A percentile compares a stretch with the other conserved stretches of the same genome.
Evolutionary conservation across 2,329 filamentous ascomycete genomes (phyloP).

Genomic region (Sclerotinia nivalis): DNA sequence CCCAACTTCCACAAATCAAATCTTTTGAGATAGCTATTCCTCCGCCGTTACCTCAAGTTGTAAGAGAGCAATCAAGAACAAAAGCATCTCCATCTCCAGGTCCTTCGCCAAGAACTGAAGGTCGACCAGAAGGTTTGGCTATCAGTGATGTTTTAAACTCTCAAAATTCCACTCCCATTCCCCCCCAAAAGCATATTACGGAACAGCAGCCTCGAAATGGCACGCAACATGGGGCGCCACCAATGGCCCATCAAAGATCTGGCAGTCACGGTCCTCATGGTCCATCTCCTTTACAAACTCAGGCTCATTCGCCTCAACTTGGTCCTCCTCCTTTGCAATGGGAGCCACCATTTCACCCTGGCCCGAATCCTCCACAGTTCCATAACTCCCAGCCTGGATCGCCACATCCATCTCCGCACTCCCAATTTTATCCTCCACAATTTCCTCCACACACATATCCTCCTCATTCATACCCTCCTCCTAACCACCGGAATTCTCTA

Average conservation of each 20-base stretch:
- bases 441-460: constrained; percentile 24
- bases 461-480: constrained; percentile 27
- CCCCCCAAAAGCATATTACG: constrained; percentile 23
- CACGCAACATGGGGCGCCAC: constrained; percentile 25
- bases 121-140: constrained; percentile 33
- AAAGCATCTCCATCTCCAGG: constrained; percentile 26
- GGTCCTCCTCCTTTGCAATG: constrained; percentile 30
- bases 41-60: constrained; percentile 15
- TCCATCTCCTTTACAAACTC: constrained; percentile 37
- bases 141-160: constrained; percentile 37
- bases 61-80: constrained; percentile 22
- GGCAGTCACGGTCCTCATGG: constrained; percentile 32
- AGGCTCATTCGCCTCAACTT: constrained; percentile 27
- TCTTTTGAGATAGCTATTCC: constrained; percentile 23
- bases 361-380: constrained; percentile 21
- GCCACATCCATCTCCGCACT: constrained; percentile 24
- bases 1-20: constrained; percentile 16
- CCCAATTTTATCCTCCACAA: constrained; percentile 23
- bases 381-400: constrained; percentile 26
- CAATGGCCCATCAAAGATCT: constrained; percentile 25
- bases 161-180: constrained; percentile 27
- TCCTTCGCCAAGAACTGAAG: constrained; percentile 29
- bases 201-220: constrained; percentile 26
- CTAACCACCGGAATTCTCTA: constrained; percentile 32
- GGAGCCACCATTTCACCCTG: constrained; percentile 36